Base-by-base conservation (phyloP, 345 rosid species). In the Hibiscus trionum region DNA sequence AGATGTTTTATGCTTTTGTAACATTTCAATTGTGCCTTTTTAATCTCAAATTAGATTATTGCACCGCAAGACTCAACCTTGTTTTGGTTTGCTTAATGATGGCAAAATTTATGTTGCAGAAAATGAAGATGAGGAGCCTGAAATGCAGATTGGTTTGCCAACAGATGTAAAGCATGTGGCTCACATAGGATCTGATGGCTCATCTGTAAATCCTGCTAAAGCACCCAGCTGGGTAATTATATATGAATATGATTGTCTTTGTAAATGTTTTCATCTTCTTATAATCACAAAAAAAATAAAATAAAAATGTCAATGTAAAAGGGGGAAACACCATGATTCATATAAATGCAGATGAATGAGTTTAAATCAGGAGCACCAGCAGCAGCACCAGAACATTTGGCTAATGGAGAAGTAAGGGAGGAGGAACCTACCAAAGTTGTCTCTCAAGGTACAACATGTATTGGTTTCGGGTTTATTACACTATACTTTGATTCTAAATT, bases 91-190 rank as follows among this genome's bases (percentile, higher is more conserved):
- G 47, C 12, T 42, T 42, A 42, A 42, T 10, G 12, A 42, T 42
- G 11, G 44, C 44, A 39, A 39, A 44, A 9, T 33, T 58, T 27
- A 12, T 55, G 81, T 73, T 82, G 82, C 78, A 88, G 96, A 90
- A 11, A 81, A 87, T 72, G 96, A 80, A 73, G 85, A 89, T 44
- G 47, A 44, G 73, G 93, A 93, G 76, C 79, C 84, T 65, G 96
- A 93, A 66, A 89, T 93, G 85, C 77, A 83, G 73, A 93, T 93
- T 64, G 98, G 98, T 52, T 61, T 21, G 88, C 98, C 24, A 97
- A 93, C 44, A 39, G 44, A 39, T 39, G 44, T 39, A 39, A 39
- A 39, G 44, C 44, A 39, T 39, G 44, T 39, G 44, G 44, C 44
- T 7, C 44, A 39, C 69, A 93, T 93, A 53, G 98, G 98, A 73